A percentile compares a stretch with the other conserved stretches of the same genome.
These are phyloP conservation scores for Trametes cinnabarina DNA, from an alignment of 768 basidiomycete genomes.

Conservation along the genomic window DNA sequence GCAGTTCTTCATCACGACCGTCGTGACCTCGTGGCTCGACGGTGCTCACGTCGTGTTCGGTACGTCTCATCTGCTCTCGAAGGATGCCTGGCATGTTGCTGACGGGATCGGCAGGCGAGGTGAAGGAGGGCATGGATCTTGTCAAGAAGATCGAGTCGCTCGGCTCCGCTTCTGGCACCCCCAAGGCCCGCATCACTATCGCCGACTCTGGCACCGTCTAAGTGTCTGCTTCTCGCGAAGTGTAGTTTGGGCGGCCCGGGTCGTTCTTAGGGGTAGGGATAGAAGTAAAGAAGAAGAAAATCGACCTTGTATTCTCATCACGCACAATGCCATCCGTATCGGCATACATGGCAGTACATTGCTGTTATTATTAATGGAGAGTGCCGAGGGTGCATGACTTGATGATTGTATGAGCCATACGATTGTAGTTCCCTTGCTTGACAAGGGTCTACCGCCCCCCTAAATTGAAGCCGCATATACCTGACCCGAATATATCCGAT, in stretches of 20 bases:
- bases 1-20: conserved; percentile 92
- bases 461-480: too few relatives aligned
- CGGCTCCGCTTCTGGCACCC: conserved; percentile 29
- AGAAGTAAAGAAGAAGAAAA: conserved; percentile 24
- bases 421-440: too few relatives aligned
- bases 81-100: background rate
- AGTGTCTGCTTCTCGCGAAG: background rate
- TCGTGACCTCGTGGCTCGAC: conserved; percentile 75
- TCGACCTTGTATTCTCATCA: conserved; percentile 21
- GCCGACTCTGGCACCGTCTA: conserved; percentile 26
- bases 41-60: conserved; percentile 87
- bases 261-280: conserved; percentile 1
- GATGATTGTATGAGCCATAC: too few relatives aligned
- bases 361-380: background rate
- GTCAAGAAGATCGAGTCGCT: conserved; percentile 56
- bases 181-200: conserved; percentile 27
- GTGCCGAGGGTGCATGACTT: background rate
- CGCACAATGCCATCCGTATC: conserved; percentile 9
- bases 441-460: too few relatives aligned
- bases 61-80: conserved; percentile 23
- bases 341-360: background rate
- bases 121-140: conserved; percentile 57
- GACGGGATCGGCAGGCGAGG: conserved; percentile 41
- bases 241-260: background rate
- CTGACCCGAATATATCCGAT: too few relatives aligned